phyloP scores from a whole-genome alignment of 2,329 filamentous ascomycete species.

The Fusarium annulatum region DNA sequence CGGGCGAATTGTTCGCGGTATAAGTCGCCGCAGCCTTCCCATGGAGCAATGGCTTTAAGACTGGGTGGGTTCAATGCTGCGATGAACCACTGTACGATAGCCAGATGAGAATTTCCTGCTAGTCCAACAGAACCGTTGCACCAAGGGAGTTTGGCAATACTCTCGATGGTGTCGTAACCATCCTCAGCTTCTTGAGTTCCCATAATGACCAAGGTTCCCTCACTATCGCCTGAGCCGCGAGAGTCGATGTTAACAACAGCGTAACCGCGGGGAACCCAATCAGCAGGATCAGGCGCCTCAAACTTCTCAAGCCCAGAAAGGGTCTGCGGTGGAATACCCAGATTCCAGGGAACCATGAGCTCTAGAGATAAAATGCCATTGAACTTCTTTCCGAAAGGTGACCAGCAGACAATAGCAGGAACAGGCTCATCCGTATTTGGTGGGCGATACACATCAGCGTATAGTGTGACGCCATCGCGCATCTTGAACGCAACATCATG shows the following conservation, averaged over 20 bases:
- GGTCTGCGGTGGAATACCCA: background rate
- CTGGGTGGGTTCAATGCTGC: background rate
- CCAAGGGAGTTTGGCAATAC: background rate
- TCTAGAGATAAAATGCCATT: slow-evolving; percentile 1
- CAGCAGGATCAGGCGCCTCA: slow-evolving; percentile 8
- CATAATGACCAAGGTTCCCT: slow-evolving; percentile 14
- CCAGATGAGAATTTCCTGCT: slow-evolving; percentile 10
- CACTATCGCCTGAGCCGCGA: background rate
- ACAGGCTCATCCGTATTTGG: background rate
- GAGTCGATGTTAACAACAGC: slow-evolving; percentile 15
- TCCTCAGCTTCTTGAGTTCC: slow-evolving; percentile 10
- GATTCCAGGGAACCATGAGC: slow-evolving; percentile 7
- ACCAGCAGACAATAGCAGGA: slow-evolving; percentile 14
- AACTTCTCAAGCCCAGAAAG: slow-evolving; percentile 9
- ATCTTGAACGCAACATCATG: slow-evolving; percentile 15
- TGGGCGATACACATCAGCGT: slow-evolving; percentile 13
- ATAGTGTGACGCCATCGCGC: background rate
- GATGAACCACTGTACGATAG: slow-evolving; percentile 19
- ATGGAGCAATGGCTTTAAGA: slow-evolving; percentile 11
- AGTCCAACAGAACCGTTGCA: background rate
- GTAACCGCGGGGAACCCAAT: slow-evolving; percentile 16
- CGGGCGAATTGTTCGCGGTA: slow-evolving; percentile 7
- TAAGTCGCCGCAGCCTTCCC: slow-evolving; percentile 2
- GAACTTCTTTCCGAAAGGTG: slow-evolving; percentile 18
- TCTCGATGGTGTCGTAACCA: slow-evolving; percentile 1